Evolutionary conservation across 768 basidiomycete genomes (phyloP), one percentile per base, ranked within the genome.

Genomic region (Hemileccinum impolitum): DNA sequence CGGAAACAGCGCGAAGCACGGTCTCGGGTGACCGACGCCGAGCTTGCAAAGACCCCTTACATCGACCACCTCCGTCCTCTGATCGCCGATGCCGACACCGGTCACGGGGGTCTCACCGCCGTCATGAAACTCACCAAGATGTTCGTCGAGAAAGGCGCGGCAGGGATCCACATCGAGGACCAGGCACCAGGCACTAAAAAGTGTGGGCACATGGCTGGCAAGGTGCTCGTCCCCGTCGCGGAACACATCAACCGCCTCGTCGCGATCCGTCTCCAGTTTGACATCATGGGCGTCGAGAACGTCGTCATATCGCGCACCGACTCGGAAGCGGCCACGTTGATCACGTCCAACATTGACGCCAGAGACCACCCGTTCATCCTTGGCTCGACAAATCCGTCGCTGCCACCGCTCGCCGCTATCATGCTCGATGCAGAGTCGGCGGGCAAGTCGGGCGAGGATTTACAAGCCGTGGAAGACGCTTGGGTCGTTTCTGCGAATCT

Each of bases 231-330:
- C 11, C 94, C 96, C 35, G 93, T 98, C 64, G 82, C 83, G 38
- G 96, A 98, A 75, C 96, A 99, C 72, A 94, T 98, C 72, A 96
- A 96, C 70, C 90, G 96, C 45, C 85, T 99, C 48, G 85, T 97
- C 43, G 94, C 96, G 38, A 95, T 98, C 64, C 91, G 96, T 23
- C 78, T 97, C 38, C 96, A 98, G 72, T 97, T 87, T 65, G 96
- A 98, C 66, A 90, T 99, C 65, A 94, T 98, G 94, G 94, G 95
- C 47, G 93, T 96, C 40, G 87, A 90, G 61, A 97, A 96, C 70
- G 80, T 98, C 57, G 81, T 89, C 61, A 79, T 99, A 64, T 89
- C 94, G 8, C 84, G 96, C 47, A 98, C 96, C 3, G 95, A 98
- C 66, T 94, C 94, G 4, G 95, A 98, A 69, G 95, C 96, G 6